Percentiles rank a stretch among this genome's conserved stretches.
phyloP scores from a whole-genome alignment of 1,139 yeast species.

The Geotrichum fermentans region DNA sequence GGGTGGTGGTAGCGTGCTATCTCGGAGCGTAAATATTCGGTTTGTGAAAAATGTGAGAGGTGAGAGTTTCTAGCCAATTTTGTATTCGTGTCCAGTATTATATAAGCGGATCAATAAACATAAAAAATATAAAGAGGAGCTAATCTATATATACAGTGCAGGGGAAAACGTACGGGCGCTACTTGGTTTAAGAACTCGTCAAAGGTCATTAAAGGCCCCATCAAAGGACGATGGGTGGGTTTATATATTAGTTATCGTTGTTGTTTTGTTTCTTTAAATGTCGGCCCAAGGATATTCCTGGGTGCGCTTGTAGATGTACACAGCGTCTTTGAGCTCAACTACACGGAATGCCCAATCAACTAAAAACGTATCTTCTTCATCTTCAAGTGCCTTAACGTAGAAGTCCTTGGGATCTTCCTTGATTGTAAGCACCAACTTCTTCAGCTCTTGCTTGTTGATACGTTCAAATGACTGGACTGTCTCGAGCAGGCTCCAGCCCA shows the following conservation, averaged over 20 bases:
- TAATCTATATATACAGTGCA: neutral
- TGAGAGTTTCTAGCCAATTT: conserved; percentile 1
- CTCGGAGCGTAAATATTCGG: neutral
- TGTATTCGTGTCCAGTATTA: conserved; percentile 12
- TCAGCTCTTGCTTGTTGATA: conserved; percentile 27
- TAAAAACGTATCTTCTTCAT: conserved; percentile 4
- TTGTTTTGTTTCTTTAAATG: neutral
- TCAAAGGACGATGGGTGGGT: no score
- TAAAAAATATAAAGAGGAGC: neutral
- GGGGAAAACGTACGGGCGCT: no score
- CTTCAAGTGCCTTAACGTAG: neutral
- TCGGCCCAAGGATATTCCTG: conserved; percentile 18
- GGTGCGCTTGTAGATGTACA: conserved; percentile 36
- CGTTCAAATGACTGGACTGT: conserved; percentile 39
- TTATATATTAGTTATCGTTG: no score
- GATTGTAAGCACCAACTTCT: conserved; percentile 18
- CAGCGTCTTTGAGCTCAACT: conserved; percentile 24
- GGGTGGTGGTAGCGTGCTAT: no score
- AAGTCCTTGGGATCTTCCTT: conserved; percentile 11
- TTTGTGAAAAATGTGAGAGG: neutral
- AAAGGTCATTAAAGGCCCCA: no score
- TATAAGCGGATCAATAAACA: conserved; percentile 1
- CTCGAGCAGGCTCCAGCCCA: conserved; percentile 42
- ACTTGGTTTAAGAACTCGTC: no score
- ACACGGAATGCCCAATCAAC: neutral